Conservation (phyloP, 805 yeast species). For the Wickerhamiella lipophila region DNA sequence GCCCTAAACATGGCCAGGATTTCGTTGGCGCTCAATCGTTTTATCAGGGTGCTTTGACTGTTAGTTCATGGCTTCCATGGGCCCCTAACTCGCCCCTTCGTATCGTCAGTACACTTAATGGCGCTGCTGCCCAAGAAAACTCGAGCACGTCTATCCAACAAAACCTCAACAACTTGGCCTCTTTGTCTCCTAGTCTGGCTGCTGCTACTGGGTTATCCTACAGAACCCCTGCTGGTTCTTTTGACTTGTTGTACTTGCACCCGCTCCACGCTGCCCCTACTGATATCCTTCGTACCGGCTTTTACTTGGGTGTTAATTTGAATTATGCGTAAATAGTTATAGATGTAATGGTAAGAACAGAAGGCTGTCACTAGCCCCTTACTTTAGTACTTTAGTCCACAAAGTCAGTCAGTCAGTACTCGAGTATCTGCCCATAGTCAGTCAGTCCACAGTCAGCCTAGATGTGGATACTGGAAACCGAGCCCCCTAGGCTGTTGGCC, state of each 20-base stretch:
- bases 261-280: slow-evolving; percentile 40
- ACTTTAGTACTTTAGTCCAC: neutral
- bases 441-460: slow-evolving; percentile 1
- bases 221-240: slow-evolving; percentile 45
- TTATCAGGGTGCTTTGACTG: slow-evolving; percentile 40
- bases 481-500: slow-evolving; percentile 21
- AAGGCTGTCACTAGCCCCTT: neutral
- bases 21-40: slow-evolving; percentile 57
- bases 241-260: slow-evolving; percentile 48
- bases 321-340: slow-evolving; percentile 21
- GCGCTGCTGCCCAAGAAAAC: slow-evolving; percentile 41
- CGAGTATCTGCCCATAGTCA: neutral
- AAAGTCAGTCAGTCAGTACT: neutral
- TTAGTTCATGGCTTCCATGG: slow-evolving; percentile 51
- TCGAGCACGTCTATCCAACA: slow-evolving; percentile 19
- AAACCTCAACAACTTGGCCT: slow-evolving; percentile 25
- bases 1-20: slow-evolving; percentile 40
- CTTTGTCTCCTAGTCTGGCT: slow-evolving; percentile 35
- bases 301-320: slow-evolving; percentile 48
- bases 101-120: slow-evolving; percentile 47
- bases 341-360: neutral
- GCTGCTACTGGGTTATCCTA: slow-evolving; percentile 47
- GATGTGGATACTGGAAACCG: slow-evolving; percentile 19
- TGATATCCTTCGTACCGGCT: slow-evolving; percentile 41
- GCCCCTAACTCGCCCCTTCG: slow-evolving; percentile 40